These are phyloP conservation scores for Citrus australasica DNA, from an alignment of 345 rosid species.

Conservation along the genomic window DNA sequence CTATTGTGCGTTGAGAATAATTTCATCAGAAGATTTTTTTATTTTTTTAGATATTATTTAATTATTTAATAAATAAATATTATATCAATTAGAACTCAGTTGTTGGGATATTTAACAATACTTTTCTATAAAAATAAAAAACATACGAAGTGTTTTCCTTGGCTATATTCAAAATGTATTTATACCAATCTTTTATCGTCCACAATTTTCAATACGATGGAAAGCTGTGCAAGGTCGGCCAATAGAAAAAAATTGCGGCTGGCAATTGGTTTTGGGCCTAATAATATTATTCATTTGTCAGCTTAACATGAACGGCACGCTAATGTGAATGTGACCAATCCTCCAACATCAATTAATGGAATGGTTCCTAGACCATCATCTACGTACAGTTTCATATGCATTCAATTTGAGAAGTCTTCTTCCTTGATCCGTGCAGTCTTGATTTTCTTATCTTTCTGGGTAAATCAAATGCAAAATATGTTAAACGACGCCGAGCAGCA, in stretches of 20 bases:
- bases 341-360: background rate
- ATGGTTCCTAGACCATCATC: background rate
- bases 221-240: background rate
- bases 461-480: background rate
- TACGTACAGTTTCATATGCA: background rate
- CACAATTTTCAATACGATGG: background rate
- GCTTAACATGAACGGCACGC: constrained; percentile 11
- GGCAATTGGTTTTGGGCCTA: background rate
- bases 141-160: too few species aligned
- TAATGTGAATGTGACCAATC: background rate
- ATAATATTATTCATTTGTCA: background rate
- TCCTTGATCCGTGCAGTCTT: background rate
- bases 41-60: too few species aligned
- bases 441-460: background rate
- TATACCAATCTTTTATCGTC: too few species aligned
- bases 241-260: background rate
- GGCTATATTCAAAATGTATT: too few species aligned
- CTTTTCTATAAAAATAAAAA: too few species aligned
- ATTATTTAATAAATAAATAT: too few species aligned
- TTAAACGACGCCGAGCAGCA: background rate
- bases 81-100: too few species aligned
- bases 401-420: background rate
- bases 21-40: too few species aligned
- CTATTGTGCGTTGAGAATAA: too few species aligned
- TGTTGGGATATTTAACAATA: too few species aligned